Conservation (phyloP, 2,329 filamentous ascomycete species). For the Pezicula neosporulosa region DNA sequence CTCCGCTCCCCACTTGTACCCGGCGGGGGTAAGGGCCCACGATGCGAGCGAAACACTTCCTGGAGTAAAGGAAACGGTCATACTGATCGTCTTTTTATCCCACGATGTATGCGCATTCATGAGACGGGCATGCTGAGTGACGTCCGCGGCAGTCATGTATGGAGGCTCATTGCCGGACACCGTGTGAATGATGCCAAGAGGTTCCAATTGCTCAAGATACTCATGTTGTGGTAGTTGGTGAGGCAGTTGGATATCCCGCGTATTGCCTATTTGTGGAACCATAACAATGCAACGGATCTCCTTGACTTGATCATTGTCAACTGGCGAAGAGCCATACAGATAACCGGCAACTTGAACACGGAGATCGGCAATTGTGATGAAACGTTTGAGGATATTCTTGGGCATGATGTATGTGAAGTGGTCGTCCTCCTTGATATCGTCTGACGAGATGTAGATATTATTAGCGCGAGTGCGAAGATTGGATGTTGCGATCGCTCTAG, state of each 20-base stretch:
- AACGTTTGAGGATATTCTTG: constrained; percentile 96
- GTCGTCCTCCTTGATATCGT: constrained; percentile 86
- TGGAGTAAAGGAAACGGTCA: constrained; percentile 94
- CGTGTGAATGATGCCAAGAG: constrained; percentile 92
- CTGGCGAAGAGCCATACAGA: constrained; percentile 86
- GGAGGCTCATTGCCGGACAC: constrained; percentile 90
- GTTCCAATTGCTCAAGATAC: constrained; percentile 81
- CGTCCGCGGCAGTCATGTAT: constrained; percentile 94
- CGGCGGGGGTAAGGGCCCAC: constrained; percentile 86
- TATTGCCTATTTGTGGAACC: constrained; percentile 93
- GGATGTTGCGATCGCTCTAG: constrained; percentile 90
- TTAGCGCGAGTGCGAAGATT: constrained; percentile 92
- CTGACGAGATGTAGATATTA: constrained; percentile 97
- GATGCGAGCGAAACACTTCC: constrained; percentile 93
- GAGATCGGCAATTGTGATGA: constrained; percentile 95
- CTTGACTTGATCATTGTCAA: constrained; percentile 95
- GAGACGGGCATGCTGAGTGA: constrained; percentile 88
- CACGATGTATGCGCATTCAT: constrained; percentile 78
- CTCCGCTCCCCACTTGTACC: constrained; percentile 95
- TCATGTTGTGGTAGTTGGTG: constrained; percentile 90
- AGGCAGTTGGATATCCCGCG: constrained; percentile 86
- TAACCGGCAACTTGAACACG: constrained; percentile 96
- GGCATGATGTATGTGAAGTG: constrained; percentile 96
- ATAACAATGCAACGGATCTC: constrained; percentile 96
- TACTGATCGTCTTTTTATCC: constrained; percentile 88